Base-by-base conservation (phyloP, 2,329 filamentous ascomycete genomes). In the Fusarium continuum region DNA sequence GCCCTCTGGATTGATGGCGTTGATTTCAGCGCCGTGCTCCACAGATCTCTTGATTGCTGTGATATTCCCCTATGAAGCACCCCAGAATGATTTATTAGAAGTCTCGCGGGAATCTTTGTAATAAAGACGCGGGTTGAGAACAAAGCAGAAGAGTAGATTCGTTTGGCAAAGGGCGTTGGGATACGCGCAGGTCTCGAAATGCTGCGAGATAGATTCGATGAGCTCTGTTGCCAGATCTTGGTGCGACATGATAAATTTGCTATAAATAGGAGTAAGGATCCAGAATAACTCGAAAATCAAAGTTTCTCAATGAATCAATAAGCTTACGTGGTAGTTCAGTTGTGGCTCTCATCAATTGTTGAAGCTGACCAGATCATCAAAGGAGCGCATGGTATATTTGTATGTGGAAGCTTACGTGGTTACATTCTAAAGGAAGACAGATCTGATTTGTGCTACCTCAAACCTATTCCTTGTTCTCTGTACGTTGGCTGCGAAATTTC, bases 271-370 rank as follows among this genome's bases (percentile, higher is more conserved):
- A 10, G 14, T 3, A 8, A 8, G 6, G 2, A 6, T 1, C 8
- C 9, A 0, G 8, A 14, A 3, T 7, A n/a, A 3, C 5, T 32
- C 13, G 14, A 23, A 10, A 11, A 9, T n/a, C 2, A 8, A 6
- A 1, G 23, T n/a, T n/a, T n/a, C n/a, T n/a, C n/a, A n/a, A n/a
- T n/a, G n/a, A n/a, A n/a, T n/a, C n/a, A n/a, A n/a, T n/a, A 28
- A 2, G 17, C 47, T 57, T 34, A 57, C 41, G 52, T 57, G 34
- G n/a, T n/a, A n/a, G n/a, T n/a, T n/a, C n/a, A 57, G 52, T 57
- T 23, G 28, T 22, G 23, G 28, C 20, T 19, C 11, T 11, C n/a
- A n/a, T n/a, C n/a, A n/a, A n/a, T n/a, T n/a, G n/a, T n/a, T 14
- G 5, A 34, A 31, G 17, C 11, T 45, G n/a, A n/a, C 16, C 8